Percentiles rank a stretch among this genome's conserved stretches.
These are phyloP conservation scores for Ganoderma multipileum DNA, from an alignment of 1,284 basidiomycete genomes.

Conservation along the genomic window DNA sequence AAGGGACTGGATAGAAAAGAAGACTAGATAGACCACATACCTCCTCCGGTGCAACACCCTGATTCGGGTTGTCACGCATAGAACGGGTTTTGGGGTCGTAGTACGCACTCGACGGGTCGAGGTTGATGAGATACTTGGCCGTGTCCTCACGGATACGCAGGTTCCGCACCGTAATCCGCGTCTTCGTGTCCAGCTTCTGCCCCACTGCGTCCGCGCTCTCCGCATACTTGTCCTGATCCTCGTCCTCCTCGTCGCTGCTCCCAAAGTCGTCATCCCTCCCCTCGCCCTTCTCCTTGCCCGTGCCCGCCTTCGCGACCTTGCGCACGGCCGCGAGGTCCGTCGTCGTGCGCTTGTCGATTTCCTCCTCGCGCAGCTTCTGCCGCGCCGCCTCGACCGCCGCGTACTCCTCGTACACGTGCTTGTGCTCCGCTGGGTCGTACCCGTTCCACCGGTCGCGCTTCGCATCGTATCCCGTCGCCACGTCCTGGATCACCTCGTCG, in stretches of 20 bases:
- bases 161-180: slow-evolving; percentile 97
- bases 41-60: slow-evolving; percentile 84
- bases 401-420: slow-evolving; percentile 91
- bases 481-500: slow-evolving; percentile 89
- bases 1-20: slow-evolving; percentile 15
- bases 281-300: slow-evolving; percentile 69
- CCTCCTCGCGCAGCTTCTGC: slow-evolving; percentile 90
- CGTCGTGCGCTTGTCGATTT: slow-evolving; percentile 95
- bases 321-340: slow-evolving; percentile 77
- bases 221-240: slow-evolving; percentile 96
- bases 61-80: slow-evolving; percentile 96
- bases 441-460: slow-evolving; percentile 99
- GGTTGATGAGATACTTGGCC: slow-evolving; percentile 97
- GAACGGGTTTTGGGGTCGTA: slow-evolving; percentile 99
- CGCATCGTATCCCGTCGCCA: slow-evolving; percentile 88
- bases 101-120: slow-evolving; percentile 95
- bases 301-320: slow-evolving; percentile 66
- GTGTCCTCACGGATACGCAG: slow-evolving; percentile 99
- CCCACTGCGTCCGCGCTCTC: slow-evolving; percentile 97
- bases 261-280: slow-evolving; percentile 92
- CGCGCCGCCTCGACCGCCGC: slow-evolving; percentile 92
- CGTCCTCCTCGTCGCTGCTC: slow-evolving; percentile 94
- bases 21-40: slow-evolving; percentile 50
- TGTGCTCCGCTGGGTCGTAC: slow-evolving; percentile 91
- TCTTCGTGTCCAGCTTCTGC: slow-evolving; percentile 97